A percentile compares a stretch with the other conserved stretches of the same genome.
Evolutionary conservation across 202 grass and related monocot species (phyloP).

Genomic region (Dendrocalamus latiflorus): DNA sequence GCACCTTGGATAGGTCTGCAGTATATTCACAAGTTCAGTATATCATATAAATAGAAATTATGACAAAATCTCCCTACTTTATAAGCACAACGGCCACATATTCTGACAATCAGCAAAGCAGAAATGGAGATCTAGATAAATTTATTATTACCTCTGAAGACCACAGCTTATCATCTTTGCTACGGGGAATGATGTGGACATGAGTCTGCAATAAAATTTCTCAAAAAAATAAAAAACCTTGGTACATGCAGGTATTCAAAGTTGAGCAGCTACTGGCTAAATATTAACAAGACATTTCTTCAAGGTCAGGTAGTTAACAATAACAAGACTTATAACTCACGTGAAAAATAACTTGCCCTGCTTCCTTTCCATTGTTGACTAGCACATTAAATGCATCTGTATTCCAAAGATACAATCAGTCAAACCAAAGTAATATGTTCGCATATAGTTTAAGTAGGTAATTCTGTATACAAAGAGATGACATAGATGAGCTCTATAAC

Average conservation of each 20-base stretch:
- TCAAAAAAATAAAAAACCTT: not conserved
- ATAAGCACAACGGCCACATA: not conserved
- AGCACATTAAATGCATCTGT: slow-evolving; percentile 84
- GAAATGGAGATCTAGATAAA: not conserved
- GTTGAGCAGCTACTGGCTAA: not conserved
- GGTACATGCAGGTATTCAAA: not conserved
- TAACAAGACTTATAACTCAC: slow-evolving; percentile 37
- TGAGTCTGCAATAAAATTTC: slow-evolving; percentile 55
- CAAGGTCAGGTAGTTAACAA: not conserved
- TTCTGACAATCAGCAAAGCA: not conserved
- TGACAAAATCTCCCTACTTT: not conserved
- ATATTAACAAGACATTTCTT: not conserved
- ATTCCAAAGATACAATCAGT: slow-evolving; percentile 8
- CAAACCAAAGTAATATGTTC: slow-evolving; percentile 28
- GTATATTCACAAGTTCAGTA: slow-evolving; percentile 11
- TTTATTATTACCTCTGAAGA: slow-evolving; percentile 57
- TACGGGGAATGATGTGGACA: slow-evolving; percentile 77
- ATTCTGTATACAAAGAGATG: not conserved
- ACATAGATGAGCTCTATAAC: not conserved
- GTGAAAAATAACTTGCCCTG: slow-evolving; percentile 85
- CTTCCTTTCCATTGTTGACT: slow-evolving; percentile 70
- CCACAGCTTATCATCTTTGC: slow-evolving; percentile 67
- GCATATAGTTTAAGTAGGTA: slow-evolving; percentile 17
- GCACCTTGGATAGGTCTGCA: slow-evolving; percentile 57
- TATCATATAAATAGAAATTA: slow-evolving; percentile 3